A percentile compares a stretch with the other conserved stretches of the same genome.
Conservation (phyloP, 345 rosid species). For the Reutealis trisperma region DNA sequence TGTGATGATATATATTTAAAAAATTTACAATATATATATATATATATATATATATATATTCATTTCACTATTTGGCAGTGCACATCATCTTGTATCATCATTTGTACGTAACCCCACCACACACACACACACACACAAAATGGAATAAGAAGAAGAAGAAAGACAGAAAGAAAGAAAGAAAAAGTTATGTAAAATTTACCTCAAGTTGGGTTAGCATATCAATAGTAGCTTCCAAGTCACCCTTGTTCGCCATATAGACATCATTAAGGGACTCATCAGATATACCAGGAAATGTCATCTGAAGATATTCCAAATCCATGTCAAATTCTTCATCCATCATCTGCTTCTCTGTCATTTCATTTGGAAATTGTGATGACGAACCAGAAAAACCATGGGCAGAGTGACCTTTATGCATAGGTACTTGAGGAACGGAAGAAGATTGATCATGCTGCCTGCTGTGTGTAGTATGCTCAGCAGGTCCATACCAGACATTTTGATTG, state of each 20-base stretch:
- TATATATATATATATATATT: too few relatives aligned
- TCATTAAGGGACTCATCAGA: conserved; percentile 71
- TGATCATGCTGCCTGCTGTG: conserved; percentile 33
- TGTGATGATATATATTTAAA: not conserved
- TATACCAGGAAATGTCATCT: conserved; percentile 59
- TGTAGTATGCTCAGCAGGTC: conserved; percentile 26
- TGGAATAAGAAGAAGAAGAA: not conserved
- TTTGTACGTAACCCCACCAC: not conserved
- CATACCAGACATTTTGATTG: conserved; percentile 35
- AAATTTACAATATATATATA: too few relatives aligned
- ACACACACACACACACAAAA: not conserved
- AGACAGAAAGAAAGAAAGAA: not conserved
- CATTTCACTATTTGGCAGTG: not conserved
- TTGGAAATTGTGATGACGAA: conserved; percentile 34
- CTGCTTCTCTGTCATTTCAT: conserved; percentile 42
- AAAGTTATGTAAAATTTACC: conserved; percentile 41
- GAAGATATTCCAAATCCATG: conserved; percentile 69
- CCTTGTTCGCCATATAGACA: conserved; percentile 69
- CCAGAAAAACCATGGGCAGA: conserved; percentile 34
- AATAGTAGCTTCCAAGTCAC: conserved; percentile 72
- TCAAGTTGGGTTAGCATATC: conserved; percentile 88
- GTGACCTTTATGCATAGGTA: conserved; percentile 29
- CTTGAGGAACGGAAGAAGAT: conserved; percentile 33
- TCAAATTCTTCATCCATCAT: conserved; percentile 60
- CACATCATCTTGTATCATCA: not conserved